A percentile compares a stretch with the other conserved stretches of the same genome.
Evolutionary conservation across 768 basidiomycete genomes (phyloP).

Genomic region (Leccinum uliginosum): DNA sequence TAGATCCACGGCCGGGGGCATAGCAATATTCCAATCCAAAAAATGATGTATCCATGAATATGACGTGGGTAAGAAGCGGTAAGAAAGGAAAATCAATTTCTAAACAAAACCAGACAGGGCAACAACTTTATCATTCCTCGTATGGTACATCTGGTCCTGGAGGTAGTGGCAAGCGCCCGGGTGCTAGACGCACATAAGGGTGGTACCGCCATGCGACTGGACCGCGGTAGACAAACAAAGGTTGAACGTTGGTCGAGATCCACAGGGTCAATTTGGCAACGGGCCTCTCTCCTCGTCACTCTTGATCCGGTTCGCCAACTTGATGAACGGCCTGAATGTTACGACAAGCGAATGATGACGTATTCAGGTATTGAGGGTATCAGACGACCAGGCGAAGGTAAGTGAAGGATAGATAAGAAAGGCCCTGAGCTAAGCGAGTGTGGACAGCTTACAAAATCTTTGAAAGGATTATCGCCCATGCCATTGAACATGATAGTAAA

Average conservation of each 20-base stretch:
- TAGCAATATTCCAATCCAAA: not conserved
- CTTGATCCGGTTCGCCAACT: slow-evolving; percentile 2
- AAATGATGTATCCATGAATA: not conserved
- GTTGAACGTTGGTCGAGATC: slow-evolving; percentile 9
- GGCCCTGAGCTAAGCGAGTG: slow-evolving; percentile 4
- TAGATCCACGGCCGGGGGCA: not conserved
- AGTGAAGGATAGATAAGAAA: slow-evolving; percentile 25
- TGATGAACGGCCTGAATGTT: not conserved
- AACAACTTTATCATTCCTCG: not conserved
- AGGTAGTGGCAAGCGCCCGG: slow-evolving; percentile 17
- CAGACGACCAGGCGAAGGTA: slow-evolving; percentile 21
- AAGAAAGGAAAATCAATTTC: not conserved
- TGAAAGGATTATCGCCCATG: slow-evolving; percentile 1
- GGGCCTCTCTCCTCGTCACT: not conserved
- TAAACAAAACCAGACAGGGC: not conserved
- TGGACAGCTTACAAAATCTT: not conserved
- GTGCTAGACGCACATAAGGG: slow-evolving; percentile 15
- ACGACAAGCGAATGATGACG: slow-evolving; percentile 5
- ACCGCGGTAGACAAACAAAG: slow-evolving; percentile 6
- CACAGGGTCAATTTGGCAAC: not conserved
- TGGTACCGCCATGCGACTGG: slow-evolving; percentile 8
- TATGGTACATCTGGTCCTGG: slow-evolving; percentile 3
- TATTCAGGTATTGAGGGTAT: slow-evolving; percentile 14
- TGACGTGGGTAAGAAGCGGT: not conserved
- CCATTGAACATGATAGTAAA: slow-evolving; percentile 10